Base-by-base conservation (phyloP, 768 basidiomycete genomes). In the Leccinum rimulosum region DNA sequence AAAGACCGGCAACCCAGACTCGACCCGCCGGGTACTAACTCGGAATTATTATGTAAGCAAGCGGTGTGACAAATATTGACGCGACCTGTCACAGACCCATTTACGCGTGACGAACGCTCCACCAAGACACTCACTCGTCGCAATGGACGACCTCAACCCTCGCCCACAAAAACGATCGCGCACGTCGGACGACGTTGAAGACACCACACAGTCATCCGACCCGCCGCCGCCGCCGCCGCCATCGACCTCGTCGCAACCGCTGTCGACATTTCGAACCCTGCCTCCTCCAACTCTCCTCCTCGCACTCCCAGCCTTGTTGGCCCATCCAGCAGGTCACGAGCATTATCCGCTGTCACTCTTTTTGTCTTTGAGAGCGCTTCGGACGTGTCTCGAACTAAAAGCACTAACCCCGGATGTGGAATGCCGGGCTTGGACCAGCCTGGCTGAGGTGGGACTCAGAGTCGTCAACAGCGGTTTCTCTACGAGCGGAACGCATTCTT, bases 401-500 rank as follows among this genome's bases (percentile, higher is more conserved):
- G 75, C 78, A 12, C 74, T 91, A 1, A 80, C 84, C 6, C 78
- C 80, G 6, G 80, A 82, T 53, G 69, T 85, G 9, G 89, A 91
- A 64, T 91, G 88, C 66, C 76, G 84, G 8, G 88, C 88, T 1
- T 90, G 86, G 84, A 84, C 84, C 1, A 80, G 81, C 10, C 63
- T 91, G 0, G 89, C 84, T 0, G 90, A 92, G 70, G 65, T 89
- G 2, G 89, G 88, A 3, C 77, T 91, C 67, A 76, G 76, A 59
- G 78, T 84, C 48, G 78, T 84, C 51, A 69, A 73, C 15, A 78
- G 82, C 22, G 81, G 83, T 27, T 73, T 81, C 52, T 69, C 71
- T 50, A 64, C 68, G 35, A 63, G 50, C 27, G 72, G 71, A 3
- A 76, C 75, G 58, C 61, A 80, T 68, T 52, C 68, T 47, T 78